Percentiles rank a stretch among this genome's conserved stretches.
These are phyloP conservation scores for Globisporangium irregulare DNA, from an alignment of 352 stramenopile genomes.

Conservation along the genomic window DNA sequence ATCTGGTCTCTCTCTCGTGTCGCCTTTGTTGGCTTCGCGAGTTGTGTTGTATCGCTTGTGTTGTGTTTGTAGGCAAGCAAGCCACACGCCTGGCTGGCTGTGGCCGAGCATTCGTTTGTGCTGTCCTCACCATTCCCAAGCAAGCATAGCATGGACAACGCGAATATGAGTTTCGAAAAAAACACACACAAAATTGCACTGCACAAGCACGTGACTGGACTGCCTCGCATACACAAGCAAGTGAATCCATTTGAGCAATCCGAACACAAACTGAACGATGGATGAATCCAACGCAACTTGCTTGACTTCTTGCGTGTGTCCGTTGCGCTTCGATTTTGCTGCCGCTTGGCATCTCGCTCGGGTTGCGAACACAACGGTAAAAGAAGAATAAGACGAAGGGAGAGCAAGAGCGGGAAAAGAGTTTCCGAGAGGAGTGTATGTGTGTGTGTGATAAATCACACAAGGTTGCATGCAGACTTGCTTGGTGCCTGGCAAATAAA, in stretches of 20 bases:
- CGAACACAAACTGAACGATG: neutral
- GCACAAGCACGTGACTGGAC: neutral
- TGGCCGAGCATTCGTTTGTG: neutral
- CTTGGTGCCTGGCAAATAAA: neutral
- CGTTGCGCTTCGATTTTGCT: neutral
- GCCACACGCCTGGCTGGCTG: too few relatives aligned
- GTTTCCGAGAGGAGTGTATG: neutral
- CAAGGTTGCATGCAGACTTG: neutral
- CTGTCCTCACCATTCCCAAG: neutral
- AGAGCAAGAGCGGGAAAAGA: neutral
- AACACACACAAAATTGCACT: neutral
- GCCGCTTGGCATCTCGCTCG: neutral
- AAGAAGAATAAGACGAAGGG: neutral
- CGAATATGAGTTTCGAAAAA: slow-evolving; percentile 4
- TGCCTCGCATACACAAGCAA: neutral
- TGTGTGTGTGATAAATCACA: neutral
- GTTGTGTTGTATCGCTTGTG: too few relatives aligned
- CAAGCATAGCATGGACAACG: neutral
- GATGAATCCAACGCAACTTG: neutral
- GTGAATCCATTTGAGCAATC: neutral
- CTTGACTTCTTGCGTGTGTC: too few relatives aligned
- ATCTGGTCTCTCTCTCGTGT: neutral
- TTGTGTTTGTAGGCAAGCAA: neutral
- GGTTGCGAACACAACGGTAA: neutral
- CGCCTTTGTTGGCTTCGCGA: neutral